Evolutionary conservation across 495 filamentous ascomycete species (phyloP), one percentile per base, ranked within the genome.

Genomic region (Aspergillus taichungensis): DNA sequence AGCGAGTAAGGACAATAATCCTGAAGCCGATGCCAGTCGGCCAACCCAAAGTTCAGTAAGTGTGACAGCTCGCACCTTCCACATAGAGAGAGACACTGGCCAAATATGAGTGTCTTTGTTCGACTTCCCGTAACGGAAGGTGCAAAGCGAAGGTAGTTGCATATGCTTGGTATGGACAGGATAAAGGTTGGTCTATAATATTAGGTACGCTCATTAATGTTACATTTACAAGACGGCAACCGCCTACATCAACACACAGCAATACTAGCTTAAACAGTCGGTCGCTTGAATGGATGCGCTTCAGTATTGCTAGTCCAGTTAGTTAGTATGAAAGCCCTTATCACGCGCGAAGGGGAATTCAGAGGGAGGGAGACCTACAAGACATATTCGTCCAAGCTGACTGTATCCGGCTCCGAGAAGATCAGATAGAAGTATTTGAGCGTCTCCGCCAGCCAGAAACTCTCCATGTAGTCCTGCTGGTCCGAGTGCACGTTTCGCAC

Each of bases 361-460:
- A 13, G 11, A 46, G 31, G 18, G 31, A 66, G 18, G 18, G 18
- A 24, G 18, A 24, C 73, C 54, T 59, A 72, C 68, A 85, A 56
- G 33, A 85, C 79, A 65, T 77, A 86, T 12, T 82, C 75, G 58
- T 86, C 82, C 58, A 94, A 63, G 61, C 73, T 83, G 27, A 90
- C 64, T 40, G 80, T 60, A 48, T 77, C 71, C 5, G 84, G 80
- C 44, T 82, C 78, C 13, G 77, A 83, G 62, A 89, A 98, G 46
- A 95, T 73, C 48, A 96, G 60, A 53, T 92, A 97, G 49, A 95
- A 94, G 59, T 97, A 96, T 59, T 96, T 98, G 49, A 94, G 66
- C 12, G 88, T 92, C 64, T 94, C 88, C 6, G 86, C 82, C 43
- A 78, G 59, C 75, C 74, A 77, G 49, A 75, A 77, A 40, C 72